Evolutionary conservation across 2,329 filamentous ascomycete species (phyloP), one percentile per base, ranked within the genome.

Genomic region (Pyricularia pennisetigena): DNA sequence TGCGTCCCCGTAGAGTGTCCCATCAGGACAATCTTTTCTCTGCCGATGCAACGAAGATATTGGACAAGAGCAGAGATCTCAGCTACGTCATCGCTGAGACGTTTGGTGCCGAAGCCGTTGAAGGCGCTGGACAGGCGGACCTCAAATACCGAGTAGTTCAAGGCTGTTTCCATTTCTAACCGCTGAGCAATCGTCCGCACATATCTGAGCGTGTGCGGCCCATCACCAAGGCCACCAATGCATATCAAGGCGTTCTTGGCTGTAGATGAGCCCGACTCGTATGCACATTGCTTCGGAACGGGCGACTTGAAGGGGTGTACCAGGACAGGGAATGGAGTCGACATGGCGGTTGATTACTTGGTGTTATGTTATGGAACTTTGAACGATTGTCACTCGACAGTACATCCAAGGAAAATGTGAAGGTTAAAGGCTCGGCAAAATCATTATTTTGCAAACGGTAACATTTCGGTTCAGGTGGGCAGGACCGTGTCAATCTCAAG

Each of bases 221-320:
- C 89, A 76, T 92, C 90, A 54, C 83, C 84, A 20, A 93, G 83
- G 49, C 90, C 90, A 70, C 88, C 89, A 70, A 92, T 83, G 78
- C 90, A 90, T 70, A 93, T 77, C 68, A 93, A 77, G 3, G 87
- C 88, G 76, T 91, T 87, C 9, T 64, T 67, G 6, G 70, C 68
- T 1, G 30, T n/a, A 12, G 59, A 20, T 32, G 68, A 26, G 30
- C 68, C 64, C 1, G 71, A 71, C 62, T 75, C 74, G 65, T 75
- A 75, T 49, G 72, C 70, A 65, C 72, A 73, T 9, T 72, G 69
- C 28, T 69, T 29, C 16, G 64, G 70, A 8, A 72, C 71, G 2
- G 71, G 70, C 24, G 73, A 75, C 23, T 72, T 65, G 66, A 73
- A 75, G 1, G 74, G 74, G 67, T 75, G 74, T 16, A 74, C 74